Evolutionary conservation across 805 yeast genomes (phyloP), one percentile per base, ranked within the genome.

Genomic region (Saturnispora galanensis): DNA sequence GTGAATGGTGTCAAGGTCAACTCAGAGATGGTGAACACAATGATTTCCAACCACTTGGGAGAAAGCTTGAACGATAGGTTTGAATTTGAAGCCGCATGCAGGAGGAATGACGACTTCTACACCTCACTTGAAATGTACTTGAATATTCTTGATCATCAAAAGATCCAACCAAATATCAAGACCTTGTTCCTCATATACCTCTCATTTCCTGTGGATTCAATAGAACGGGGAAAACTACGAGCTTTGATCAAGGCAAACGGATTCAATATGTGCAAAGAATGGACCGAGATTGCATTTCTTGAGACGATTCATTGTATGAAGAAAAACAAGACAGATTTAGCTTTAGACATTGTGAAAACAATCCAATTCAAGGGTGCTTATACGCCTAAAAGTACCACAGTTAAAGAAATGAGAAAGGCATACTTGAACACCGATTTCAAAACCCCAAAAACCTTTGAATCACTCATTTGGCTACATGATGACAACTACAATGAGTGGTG

Each of bases 391-490:
- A 47, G 42, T 8, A 33, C 41, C 1, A 15, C 52, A 3, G 21
- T 46, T 2, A 46, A 48, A 11, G 32, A 48, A 10, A 41, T 59
- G 40, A 16, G 44, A 44, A n/a, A 50, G 46, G 28, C 55, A 45
- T 39, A 26, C 30, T 32, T 12, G 16, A 31, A 48, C 8, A 6
- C 39, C 35, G 21, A 39, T 38, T n/a, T 38, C 40, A 18, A 38
- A 40, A 55, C 55, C 31, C 48, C 37, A 15, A 53, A 49, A 12
- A 52, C 57, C 16, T 50, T 60, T 49, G 54, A 55, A 37, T 47
- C 51, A 2, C 44, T 59, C 2, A 41, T 60, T n/a, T 52, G 30
- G 38, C 49, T 48, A 30, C 51, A 47, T 29, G 35, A 51, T 17
- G 16, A 36, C 6, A 44, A 41, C 3, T 33, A 45, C 9, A 45